Evolutionary conservation across 2,329 filamentous ascomycete genomes (phyloP).

Genomic region (Didymella arachidicola): DNA sequence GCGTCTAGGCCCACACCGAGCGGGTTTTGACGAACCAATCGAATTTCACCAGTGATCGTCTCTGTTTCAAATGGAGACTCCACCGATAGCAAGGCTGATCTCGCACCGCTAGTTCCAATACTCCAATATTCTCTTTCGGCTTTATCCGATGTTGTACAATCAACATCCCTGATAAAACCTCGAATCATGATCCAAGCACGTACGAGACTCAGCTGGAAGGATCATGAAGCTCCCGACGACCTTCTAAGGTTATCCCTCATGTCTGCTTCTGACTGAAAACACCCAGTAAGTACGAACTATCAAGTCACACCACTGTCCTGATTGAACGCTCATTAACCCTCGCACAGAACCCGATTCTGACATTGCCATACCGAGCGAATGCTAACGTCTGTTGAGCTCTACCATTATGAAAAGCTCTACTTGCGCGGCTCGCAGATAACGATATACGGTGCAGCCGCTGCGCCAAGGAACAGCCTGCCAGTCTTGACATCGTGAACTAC

Average conservation of each 20-base stretch:
- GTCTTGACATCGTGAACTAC: constrained; percentile 39
- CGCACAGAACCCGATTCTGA: background rate
- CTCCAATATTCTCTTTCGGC: background rate
- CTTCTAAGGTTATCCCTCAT: background rate
- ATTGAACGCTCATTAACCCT: background rate
- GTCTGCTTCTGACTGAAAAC: background rate
- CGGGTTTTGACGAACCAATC: background rate
- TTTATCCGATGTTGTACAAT: background rate
- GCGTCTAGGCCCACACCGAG: background rate
- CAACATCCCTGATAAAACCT: background rate
- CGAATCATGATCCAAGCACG: background rate
- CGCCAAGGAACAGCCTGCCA: constrained; percentile 36
- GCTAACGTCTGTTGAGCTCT: background rate
- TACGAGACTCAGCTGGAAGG: background rate
- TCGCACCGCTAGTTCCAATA: background rate
- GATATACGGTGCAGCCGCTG: constrained; percentile 20
- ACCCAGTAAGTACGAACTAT: background rate
- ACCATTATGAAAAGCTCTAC: background rate
- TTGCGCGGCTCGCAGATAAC: constrained; percentile 19
- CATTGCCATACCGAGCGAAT: background rate
- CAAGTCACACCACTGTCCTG: background rate
- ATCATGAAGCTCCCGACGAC: background rate
- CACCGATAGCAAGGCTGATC: background rate
- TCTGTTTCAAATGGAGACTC: background rate
- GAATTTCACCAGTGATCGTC: background rate